phyloP scores from a whole-genome alignment of 1,139 yeast species.

The Candida sp. region DNA sequence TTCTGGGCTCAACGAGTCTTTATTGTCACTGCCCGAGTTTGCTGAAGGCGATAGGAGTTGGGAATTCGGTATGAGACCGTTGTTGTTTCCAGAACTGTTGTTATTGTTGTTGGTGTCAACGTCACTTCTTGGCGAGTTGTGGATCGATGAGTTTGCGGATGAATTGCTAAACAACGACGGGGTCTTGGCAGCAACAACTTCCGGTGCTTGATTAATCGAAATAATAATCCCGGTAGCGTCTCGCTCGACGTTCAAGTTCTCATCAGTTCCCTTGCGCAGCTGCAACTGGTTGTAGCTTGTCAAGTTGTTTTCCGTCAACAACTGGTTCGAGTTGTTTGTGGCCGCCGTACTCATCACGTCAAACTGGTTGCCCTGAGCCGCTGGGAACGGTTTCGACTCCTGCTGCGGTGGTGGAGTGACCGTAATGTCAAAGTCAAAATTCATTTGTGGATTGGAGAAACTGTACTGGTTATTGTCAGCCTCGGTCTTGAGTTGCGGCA shows the following conservation, averaged over 20 bases:
- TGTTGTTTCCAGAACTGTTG: slow-evolving; percentile 8
- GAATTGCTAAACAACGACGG: slow-evolving; percentile 51
- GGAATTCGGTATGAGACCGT: slow-evolving; percentile 22
- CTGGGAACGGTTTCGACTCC: slow-evolving; percentile 10
- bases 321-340: slow-evolving; percentile 12
- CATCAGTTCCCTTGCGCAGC: not conserved
- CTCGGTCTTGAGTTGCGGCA: slow-evolving; percentile 3
- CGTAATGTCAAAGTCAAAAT: slow-evolving; percentile 15
- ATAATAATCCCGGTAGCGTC: slow-evolving; percentile 25
- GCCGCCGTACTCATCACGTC: slow-evolving; percentile 13
- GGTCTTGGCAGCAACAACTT: slow-evolving; percentile 38
- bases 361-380: slow-evolving; percentile 5
- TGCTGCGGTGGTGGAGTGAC: slow-evolving; percentile 16
- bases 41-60: slow-evolving; percentile 18
- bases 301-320: slow-evolving; percentile 34
- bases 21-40: slow-evolving; percentile 7
- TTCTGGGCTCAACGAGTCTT: slow-evolving; percentile 36
- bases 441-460: slow-evolving; percentile 10
- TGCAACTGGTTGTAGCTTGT: slow-evolving; percentile 18
- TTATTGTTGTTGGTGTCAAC: slow-evolving; percentile 5
- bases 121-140: slow-evolving; percentile 21
- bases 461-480: slow-evolving; percentile 5
- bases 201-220: slow-evolving; percentile 36
- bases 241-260: slow-evolving; percentile 14
- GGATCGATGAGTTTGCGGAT: slow-evolving; percentile 34